Conservation (phyloP, 768 basidiomycete species). For the Mycena pura region DNA sequence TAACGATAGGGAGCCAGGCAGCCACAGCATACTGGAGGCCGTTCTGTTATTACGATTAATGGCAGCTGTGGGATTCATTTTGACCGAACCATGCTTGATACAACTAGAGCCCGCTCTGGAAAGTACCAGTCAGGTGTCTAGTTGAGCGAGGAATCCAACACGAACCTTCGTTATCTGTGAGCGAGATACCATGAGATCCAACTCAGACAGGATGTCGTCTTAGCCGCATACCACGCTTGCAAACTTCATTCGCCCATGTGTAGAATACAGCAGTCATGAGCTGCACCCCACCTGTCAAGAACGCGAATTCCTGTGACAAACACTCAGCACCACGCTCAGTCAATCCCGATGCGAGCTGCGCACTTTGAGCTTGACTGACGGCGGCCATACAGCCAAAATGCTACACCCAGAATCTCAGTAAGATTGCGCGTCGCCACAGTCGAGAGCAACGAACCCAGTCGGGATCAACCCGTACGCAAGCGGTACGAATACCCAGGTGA, state of each 20-base stretch:
- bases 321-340: not conserved
- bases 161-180: constrained; percentile 31
- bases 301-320: constrained; percentile 26
- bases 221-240: constrained; percentile 12
- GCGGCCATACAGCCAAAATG: constrained; percentile 33
- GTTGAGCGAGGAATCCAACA: not conserved
- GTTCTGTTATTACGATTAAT: constrained; percentile 11
- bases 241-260: constrained; percentile 34
- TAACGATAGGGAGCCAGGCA: constrained; percentile 35
- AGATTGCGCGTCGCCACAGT: too few relatives aligned
- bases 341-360: too few relatives aligned
- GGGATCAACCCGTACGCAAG: constrained; percentile 26
- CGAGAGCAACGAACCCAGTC: constrained; percentile 13
- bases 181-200: not conserved
- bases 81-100: constrained; percentile 28
- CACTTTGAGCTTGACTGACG: constrained; percentile 29
- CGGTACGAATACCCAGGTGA: constrained; percentile 33
- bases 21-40: constrained; percentile 34
- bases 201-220: not conserved
- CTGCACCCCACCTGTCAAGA: constrained; percentile 33
- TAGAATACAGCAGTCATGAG: constrained; percentile 37
- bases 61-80: not conserved
- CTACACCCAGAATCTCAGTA: constrained; percentile 13
- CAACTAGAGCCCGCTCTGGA: constrained; percentile 31
- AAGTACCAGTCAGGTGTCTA: not conserved